A percentile compares a stretch with the other conserved stretches of the same genome.
Conservation (phyloP, 352 stramenopile genomes). For the Phytophthora foliorum region DNA sequence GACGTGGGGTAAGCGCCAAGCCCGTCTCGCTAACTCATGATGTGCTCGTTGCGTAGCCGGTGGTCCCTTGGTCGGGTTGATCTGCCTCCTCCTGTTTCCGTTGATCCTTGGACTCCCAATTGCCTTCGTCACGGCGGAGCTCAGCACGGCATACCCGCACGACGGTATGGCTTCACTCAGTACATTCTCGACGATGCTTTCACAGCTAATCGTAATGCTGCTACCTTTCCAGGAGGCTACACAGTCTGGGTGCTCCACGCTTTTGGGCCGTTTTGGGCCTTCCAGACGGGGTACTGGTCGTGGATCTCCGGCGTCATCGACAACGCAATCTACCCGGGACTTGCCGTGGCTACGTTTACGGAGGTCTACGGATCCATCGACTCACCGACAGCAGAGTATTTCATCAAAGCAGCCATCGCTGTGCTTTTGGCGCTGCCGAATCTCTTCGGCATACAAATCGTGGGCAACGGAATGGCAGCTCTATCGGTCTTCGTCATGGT, state of each 20-base stretch:
- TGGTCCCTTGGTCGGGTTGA: conserved; percentile 78
- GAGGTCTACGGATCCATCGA: conserved; percentile 50
- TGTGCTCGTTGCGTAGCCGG: conserved; percentile 35
- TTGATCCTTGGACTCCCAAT: conserved; percentile 93
- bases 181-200: neutral
- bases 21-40: neutral
- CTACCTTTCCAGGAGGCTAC: conserved; percentile 63
- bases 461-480: conserved; percentile 78
- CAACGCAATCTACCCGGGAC: conserved; percentile 94
- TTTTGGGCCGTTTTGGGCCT: conserved; percentile 91
- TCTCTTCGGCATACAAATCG: conserved; percentile 76
- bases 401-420: conserved; percentile 55
- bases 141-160: conserved; percentile 92
- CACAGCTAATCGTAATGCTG: neutral
- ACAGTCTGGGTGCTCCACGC: conserved; percentile 93
- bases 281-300: conserved; percentile 81
- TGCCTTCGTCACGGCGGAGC: conserved; percentile 93
- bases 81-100: conserved; percentile 89
- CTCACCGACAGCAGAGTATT: conserved; percentile 41
- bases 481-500: conserved; percentile 90
- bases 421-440: conserved; percentile 53
- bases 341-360: conserved; percentile 58
- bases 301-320: conserved; percentile 93
- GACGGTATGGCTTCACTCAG: conserved; percentile 36
- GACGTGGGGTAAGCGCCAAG: neutral